Evolutionary conservation across 225 moss, liverwort and hornwort genomes (phyloP).

Genomic region (Bryoerythrophyllum caledonicum): DNA sequence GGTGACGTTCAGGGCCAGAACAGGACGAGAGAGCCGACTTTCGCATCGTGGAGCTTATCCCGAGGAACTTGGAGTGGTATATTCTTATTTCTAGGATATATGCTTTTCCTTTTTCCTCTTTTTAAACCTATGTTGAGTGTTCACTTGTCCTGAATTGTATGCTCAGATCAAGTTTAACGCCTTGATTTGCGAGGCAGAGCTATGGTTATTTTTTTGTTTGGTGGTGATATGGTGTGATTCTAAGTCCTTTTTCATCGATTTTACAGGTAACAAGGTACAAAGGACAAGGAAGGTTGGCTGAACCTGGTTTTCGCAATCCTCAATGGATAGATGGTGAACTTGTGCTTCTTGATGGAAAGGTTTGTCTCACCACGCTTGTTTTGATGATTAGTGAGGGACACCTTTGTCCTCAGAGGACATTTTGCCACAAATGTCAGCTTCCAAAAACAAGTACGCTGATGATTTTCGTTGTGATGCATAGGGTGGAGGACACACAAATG

Average conservation of each 20-base stretch:
- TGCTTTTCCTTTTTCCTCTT: background rate
- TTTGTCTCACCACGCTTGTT: slow-evolving; percentile 26
- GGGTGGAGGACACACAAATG: slow-evolving; percentile 98
- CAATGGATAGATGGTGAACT: slow-evolving; percentile 99
- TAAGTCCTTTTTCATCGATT: slow-evolving; percentile 2
- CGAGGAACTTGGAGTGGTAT: slow-evolving; percentile 99
- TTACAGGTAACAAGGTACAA: slow-evolving; percentile 90
- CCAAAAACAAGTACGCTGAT: slow-evolving; percentile 9
- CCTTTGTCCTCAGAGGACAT: no score
- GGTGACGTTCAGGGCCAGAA: slow-evolving; percentile 99
- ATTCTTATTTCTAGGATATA: background rate
- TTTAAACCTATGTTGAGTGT: background rate
- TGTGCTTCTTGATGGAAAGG: slow-evolving; percentile 97
- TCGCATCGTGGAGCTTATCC: slow-evolving; percentile 95
- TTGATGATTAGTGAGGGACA: no score
- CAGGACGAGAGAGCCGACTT: slow-evolving; percentile 86
- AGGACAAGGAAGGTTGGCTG: slow-evolving; percentile 97
- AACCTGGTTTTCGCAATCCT: slow-evolving; percentile 98
- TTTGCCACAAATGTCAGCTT: slow-evolving; percentile 6
- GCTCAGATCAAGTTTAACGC: background rate
- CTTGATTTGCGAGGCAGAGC: background rate
- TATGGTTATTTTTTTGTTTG: background rate
- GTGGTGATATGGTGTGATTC: background rate
- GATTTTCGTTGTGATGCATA: slow-evolving; percentile 25
- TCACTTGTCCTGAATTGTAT: background rate